phyloP scores from a whole-genome alignment of 495 filamentous ascomycete genomes.

The Penicillium fimorum region DNA sequence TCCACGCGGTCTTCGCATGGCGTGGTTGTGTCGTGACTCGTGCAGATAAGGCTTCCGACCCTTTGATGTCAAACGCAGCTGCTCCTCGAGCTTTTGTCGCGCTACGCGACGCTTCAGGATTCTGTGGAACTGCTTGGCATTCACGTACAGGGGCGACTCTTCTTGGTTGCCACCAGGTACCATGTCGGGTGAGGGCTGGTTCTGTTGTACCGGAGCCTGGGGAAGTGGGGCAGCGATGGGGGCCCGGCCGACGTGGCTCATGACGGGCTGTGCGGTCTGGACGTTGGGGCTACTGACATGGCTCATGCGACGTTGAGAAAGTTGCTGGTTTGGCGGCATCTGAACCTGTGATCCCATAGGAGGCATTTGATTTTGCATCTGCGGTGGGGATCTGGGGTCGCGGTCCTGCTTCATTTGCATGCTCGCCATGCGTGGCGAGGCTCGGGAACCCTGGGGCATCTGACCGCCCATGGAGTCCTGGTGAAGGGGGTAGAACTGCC shows the following conservation, averaged over 20 bases:
- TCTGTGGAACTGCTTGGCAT: constrained; percentile 97
- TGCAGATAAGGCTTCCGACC: constrained; percentile 96
- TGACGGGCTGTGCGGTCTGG: constrained; percentile 44
- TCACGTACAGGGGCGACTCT: constrained; percentile 95
- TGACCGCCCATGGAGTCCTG: constrained; percentile 50
- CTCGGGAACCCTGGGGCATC: constrained; percentile 46
- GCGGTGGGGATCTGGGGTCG: constrained; percentile 51
- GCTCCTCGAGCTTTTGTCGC: constrained; percentile 88
- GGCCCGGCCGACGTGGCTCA: constrained; percentile 49
- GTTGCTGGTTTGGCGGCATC: constrained; percentile 44
- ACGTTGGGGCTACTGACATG: constrained; percentile 52
- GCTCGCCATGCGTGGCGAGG: constrained; percentile 52
- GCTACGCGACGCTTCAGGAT: constrained; percentile 93
- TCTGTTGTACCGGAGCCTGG: constrained; percentile 55
- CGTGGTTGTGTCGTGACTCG: constrained; percentile 98
- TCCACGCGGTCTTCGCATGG: constrained; percentile 92
- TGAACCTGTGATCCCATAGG: constrained; percentile 51
- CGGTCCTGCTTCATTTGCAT: constrained; percentile 52
- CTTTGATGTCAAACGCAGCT: constrained; percentile 86
- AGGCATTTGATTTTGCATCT: constrained; percentile 51
- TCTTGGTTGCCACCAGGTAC: constrained; percentile 67
- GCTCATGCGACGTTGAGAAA: constrained; percentile 50
- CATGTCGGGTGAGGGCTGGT: constrained; percentile 81
- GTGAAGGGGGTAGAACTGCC: constrained; percentile 50
- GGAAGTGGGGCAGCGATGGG: constrained; percentile 49